A percentile compares a stretch with the other conserved stretches of the same genome.
Conservation (phyloP, 2,329 filamentous ascomycete genomes). For the Pseudogymnoascus verrucosus region DNA sequence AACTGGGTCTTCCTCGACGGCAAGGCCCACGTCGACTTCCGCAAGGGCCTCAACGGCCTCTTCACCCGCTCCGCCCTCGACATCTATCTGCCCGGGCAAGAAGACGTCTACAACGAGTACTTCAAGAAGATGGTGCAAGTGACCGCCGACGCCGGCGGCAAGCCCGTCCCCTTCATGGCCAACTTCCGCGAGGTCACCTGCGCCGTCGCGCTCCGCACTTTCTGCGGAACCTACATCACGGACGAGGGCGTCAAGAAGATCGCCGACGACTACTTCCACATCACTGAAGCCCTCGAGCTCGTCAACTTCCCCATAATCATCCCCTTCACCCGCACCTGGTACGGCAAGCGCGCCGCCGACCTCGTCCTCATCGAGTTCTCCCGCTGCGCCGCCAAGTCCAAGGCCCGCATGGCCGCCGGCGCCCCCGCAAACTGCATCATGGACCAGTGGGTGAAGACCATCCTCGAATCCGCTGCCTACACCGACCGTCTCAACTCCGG, state of each 20-base stretch:
- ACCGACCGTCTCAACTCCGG: constrained; percentile 70
- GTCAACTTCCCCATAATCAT: constrained; percentile 98
- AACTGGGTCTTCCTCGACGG: constrained; percentile 99
- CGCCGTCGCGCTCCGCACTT: constrained; percentile 91
- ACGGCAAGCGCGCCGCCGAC: constrained; percentile 90
- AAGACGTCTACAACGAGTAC: constrained; percentile 84
- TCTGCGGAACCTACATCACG: constrained; percentile 90
- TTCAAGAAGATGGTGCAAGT: constrained; percentile 71
- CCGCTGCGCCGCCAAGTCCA: constrained; percentile 88
- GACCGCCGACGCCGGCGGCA: constrained; percentile 61
- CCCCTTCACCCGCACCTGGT: constrained; percentile 92
- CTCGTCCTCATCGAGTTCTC: constrained; percentile 85
- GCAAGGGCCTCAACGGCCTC: constrained; percentile 88
- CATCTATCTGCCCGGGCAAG: constrained; percentile 82
- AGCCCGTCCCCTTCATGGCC: constrained; percentile 81
- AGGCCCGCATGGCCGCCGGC: constrained; percentile 82
- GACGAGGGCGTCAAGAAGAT: constrained; percentile 89
- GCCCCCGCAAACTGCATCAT: constrained; percentile 86
- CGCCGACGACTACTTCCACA: constrained; percentile 92
- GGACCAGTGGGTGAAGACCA: constrained; percentile 86
- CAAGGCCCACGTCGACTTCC: constrained; percentile 90
- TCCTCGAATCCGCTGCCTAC: constrained; percentile 79
- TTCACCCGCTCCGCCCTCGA: constrained; percentile 89
- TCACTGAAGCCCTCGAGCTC: constrained; percentile 89
- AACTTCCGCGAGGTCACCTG: constrained; percentile 92